Evolutionary conservation across 116 monocot species (phyloP).

Genomic region (Iris pallida): DNA sequence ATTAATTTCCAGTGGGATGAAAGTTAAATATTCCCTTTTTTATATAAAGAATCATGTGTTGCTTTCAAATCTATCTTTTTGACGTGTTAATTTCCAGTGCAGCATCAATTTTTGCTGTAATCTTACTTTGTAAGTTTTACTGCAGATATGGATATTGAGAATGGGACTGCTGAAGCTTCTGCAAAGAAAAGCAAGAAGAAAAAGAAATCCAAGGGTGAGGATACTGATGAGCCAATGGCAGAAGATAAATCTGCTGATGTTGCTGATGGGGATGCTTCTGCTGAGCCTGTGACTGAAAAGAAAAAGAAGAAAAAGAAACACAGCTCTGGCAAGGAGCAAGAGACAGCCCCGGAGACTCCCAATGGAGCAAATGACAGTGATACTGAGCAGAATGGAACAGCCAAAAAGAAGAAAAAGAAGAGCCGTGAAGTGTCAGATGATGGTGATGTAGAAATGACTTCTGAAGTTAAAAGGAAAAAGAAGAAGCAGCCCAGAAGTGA

Average conservation of each 20-base stretch:
- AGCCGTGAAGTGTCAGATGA: conserved; percentile 5
- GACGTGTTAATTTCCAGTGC: background rate
- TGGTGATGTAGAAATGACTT: conserved; percentile 18
- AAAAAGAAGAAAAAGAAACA: conserved; percentile 36
- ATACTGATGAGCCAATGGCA: conserved; percentile 22
- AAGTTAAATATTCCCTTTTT: too few relatives aligned
- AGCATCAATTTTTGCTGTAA: background rate
- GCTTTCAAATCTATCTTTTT: background rate
- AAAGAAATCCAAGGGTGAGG: conserved; percentile 35
- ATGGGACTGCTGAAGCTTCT: conserved; percentile 16
- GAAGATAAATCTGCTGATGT: conserved; percentile 17
- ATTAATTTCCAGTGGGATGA: too few relatives aligned
- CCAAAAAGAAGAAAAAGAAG: conserved; percentile 39
- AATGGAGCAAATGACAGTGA: conserved; percentile 15
- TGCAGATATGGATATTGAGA: conserved; percentile 2
- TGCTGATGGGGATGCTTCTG: conserved; percentile 14
- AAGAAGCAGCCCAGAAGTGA: conserved; percentile 19
- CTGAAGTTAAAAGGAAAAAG: conserved; percentile 26
- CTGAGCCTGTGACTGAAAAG: conserved; percentile 31
- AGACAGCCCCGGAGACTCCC: background rate
- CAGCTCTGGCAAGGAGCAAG: background rate
- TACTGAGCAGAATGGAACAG: conserved; percentile 20
- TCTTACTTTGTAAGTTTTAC: background rate
- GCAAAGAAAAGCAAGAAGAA: conserved; percentile 40
- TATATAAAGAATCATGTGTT: too few relatives aligned